A percentile compares a stretch with the other conserved stretches of the same genome.
Conservation (phyloP, 805 yeast species). For the Metschnikowia kunwiensis region DNA sequence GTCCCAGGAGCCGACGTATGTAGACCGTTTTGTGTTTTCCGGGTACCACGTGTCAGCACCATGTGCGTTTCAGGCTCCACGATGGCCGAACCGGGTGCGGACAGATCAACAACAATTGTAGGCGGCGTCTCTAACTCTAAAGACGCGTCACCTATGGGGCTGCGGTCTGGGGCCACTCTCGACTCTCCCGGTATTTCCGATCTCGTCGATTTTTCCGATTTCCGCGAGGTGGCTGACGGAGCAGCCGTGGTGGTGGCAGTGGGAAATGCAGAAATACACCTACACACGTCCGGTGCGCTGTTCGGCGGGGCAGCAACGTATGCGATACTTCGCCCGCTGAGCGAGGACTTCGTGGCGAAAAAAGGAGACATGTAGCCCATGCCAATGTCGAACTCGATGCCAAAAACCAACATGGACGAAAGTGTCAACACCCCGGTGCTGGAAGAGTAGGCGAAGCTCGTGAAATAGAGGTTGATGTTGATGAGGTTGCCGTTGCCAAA, state of each 20-base stretch:
- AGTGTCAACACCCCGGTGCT: constrained; percentile 11
- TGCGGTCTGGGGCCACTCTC: no score
- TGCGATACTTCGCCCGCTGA: constrained; percentile 1
- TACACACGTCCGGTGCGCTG: constrained; percentile 3
- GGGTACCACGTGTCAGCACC: no score
- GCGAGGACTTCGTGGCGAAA: not conserved
- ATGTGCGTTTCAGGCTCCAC: no score
- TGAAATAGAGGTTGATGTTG: constrained; percentile 4
- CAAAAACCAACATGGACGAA: not conserved
- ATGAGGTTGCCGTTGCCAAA: constrained; percentile 14
- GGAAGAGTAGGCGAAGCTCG: constrained; percentile 5
- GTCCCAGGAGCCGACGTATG: no score
- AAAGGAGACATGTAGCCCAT: constrained; percentile 1
- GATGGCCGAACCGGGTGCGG: no score
- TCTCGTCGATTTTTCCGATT: no score
- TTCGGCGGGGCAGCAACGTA: constrained; percentile 7
- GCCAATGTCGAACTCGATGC: constrained; percentile 9
- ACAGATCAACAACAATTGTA: no score
- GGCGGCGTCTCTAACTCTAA: no score
- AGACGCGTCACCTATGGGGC: no score
- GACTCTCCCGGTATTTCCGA: no score
- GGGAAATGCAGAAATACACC: constrained; percentile 5
- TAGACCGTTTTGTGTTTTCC: no score
- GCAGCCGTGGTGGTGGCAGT: constrained; percentile 4
- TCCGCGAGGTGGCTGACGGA: no score